A percentile compares a stretch with the other conserved stretches of the same genome.
These are phyloP conservation scores for Mucor indicus DNA, from an alignment of 371 early-diverging fungal species.

Conservation along the genomic window DNA sequence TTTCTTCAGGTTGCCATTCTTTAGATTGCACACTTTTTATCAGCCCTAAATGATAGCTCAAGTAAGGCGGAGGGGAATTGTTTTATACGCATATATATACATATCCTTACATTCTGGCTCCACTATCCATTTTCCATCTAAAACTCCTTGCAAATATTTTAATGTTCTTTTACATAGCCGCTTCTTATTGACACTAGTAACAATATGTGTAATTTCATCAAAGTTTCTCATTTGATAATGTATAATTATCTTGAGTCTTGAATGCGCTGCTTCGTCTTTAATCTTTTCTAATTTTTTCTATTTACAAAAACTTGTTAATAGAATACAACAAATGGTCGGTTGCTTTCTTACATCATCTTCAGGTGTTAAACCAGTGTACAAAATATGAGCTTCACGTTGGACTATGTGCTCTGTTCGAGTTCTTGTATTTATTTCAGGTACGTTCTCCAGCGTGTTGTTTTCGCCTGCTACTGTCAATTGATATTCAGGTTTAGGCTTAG, in stretches of 20 bases:
- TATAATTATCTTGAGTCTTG: conserved; percentile 14
- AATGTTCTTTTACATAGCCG: conserved; percentile 28
- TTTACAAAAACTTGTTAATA: neutral
- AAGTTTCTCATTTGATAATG: conserved; percentile 19
- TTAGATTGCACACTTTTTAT: conserved; percentile 21
- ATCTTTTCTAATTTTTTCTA: conserved; percentile 8
- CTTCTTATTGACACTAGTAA: conserved; percentile 28
- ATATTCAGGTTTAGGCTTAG: no score
- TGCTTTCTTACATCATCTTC: conserved; percentile 6
- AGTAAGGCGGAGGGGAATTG: neutral
- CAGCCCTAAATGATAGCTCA: conserved; percentile 23
- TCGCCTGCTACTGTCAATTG: neutral
- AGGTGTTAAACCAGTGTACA: conserved; percentile 7
- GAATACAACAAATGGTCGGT: neutral
- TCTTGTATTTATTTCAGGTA: neutral
- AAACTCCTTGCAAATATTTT: conserved; percentile 34
- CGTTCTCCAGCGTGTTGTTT: neutral
- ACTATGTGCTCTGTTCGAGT: neutral
- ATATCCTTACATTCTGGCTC: conserved; percentile 25
- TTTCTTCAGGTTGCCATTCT: conserved; percentile 30
- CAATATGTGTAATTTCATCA: conserved; percentile 29
- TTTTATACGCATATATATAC: neutral
- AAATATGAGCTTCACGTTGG: conserved; percentile 7
- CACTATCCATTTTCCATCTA: conserved; percentile 42
- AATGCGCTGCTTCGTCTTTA: conserved; percentile 5